phyloP scores from a whole-genome alignment of 75 land plant species.

The Pinus albicaulis region DNA sequence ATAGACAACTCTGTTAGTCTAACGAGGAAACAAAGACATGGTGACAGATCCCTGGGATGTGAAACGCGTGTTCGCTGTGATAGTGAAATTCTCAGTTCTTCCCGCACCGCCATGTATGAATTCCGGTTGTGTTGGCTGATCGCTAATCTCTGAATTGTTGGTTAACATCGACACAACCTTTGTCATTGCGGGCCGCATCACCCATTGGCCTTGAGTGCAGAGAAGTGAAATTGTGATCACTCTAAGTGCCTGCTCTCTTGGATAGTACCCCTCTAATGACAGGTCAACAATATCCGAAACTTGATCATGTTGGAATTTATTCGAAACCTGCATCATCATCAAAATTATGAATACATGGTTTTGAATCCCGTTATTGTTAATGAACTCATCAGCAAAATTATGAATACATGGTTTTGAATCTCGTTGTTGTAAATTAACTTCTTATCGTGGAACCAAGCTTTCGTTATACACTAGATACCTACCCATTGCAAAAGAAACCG shows the following conservation, averaged over 20 bases:
- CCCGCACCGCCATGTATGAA: not conserved
- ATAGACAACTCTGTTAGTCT: too few relatives aligned
- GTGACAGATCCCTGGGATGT: too few relatives aligned
- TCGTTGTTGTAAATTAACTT: too few relatives aligned
- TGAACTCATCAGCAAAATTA: too few relatives aligned
- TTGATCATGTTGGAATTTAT: conserved; percentile 15
- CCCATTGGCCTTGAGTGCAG: conserved; percentile 34
- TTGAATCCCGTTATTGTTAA: too few relatives aligned
- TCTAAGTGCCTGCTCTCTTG: conserved; percentile 15
- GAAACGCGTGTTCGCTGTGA: too few relatives aligned
- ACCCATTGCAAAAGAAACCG: conserved; percentile 6
- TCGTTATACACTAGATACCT: not conserved
- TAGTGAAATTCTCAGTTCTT: not conserved
- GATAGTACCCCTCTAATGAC: not conserved
- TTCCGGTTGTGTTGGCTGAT: not conserved
- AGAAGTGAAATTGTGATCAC: conserved; percentile 30
- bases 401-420: too few relatives aligned
- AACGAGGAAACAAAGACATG: too few relatives aligned
- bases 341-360: not conserved
- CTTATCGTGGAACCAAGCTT: not conserved
- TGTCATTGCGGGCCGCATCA: conserved; percentile 41
- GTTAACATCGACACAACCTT: conserved; percentile 21
- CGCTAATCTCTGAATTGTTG: not conserved
- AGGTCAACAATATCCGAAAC: conserved; percentile 24
- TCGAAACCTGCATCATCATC: conserved; percentile 23